Evolutionary conservation across 2,329 filamentous ascomycete genomes (phyloP).

Genomic region (Apiospora arundinis): DNA sequence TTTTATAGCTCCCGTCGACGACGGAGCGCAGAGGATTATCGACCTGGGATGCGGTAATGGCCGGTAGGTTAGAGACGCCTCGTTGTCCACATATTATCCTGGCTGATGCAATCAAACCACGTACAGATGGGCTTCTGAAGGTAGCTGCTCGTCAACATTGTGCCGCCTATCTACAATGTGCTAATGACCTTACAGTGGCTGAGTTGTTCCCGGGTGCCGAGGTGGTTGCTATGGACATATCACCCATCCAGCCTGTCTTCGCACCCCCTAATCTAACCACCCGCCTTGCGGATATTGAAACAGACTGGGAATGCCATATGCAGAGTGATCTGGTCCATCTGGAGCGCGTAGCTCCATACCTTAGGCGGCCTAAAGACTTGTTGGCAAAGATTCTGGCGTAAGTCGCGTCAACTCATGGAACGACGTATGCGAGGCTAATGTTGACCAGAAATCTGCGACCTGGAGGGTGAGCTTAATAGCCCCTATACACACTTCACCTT

Average conservation of each 20-base stretch:
- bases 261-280: conserved; percentile 65
- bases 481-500: not conserved
- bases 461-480: conserved; percentile 34
- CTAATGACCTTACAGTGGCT: conserved; percentile 44
- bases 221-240: conserved; percentile 53
- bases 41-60: conserved; percentile 53
- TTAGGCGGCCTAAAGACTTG: not conserved
- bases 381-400: not conserved
- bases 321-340: conserved; percentile 62
- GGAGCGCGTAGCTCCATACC: conserved; percentile 51
- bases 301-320: conserved; percentile 44
- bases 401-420: conserved; percentile 27
- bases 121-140: conserved; percentile 60
- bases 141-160: conserved; percentile 39
- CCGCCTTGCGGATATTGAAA: conserved; percentile 58
- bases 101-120: not conserved
- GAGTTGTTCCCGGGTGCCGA: conserved; percentile 52
- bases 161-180: not conserved
- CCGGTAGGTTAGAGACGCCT: conserved; percentile 37
- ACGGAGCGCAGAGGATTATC: conserved; percentile 54
- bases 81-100: conserved; percentile 29
- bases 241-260: conserved; percentile 51
- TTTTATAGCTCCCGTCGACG: conserved; percentile 51
- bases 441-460: conserved; percentile 31
- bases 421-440: conserved; percentile 58